phyloP scores from a whole-genome alignment of 371 early-diverging fungal species.

The Parasitella parasitica region DNA sequence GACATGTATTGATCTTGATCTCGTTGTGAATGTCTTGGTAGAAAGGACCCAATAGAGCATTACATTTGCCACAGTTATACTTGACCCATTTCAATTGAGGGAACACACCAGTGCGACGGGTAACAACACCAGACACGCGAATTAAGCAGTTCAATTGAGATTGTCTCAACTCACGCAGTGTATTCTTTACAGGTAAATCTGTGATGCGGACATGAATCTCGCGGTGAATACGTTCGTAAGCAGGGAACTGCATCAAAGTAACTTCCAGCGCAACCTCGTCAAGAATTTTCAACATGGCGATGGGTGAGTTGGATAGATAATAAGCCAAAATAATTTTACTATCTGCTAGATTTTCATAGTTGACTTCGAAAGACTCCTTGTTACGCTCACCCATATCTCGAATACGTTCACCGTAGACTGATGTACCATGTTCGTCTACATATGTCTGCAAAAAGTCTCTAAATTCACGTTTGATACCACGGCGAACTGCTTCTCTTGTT shows the following conservation, averaged over 20 bases:
- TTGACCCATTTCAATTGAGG: slow-evolving; percentile 98
- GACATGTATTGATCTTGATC: slow-evolving; percentile 87
- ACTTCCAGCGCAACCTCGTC: slow-evolving; percentile 93
- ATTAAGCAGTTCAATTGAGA: slow-evolving; percentile 93
- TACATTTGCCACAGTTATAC: slow-evolving; percentile 97
- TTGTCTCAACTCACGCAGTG: slow-evolving; percentile 92
- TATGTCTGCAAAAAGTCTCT: slow-evolving; percentile 84
- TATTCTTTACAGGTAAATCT: slow-evolving; percentile 84
- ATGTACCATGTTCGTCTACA: slow-evolving; percentile 81
- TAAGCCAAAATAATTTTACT: slow-evolving; percentile 82
- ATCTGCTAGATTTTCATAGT: slow-evolving; percentile 77
- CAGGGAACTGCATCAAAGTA: slow-evolving; percentile 86
- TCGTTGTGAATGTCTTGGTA: slow-evolving; percentile 89
- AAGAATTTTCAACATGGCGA: slow-evolving; percentile 87
- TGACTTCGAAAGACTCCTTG: slow-evolving; percentile 88
- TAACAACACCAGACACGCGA: slow-evolving; percentile 95
- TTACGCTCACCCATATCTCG: slow-evolving; percentile 88
- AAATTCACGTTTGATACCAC: slow-evolving; percentile 85
- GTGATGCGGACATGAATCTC: slow-evolving; percentile 96
- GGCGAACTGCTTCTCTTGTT: slow-evolving; percentile 72
- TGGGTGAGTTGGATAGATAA: slow-evolving; percentile 86
- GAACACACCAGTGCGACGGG: slow-evolving; percentile 94
- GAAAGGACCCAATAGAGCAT: slow-evolving; percentile 93
- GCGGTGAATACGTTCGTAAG: slow-evolving; percentile 91
- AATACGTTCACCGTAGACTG: slow-evolving; percentile 93